Evolutionary conservation across 768 basidiomycete species (phyloP).

Genomic region (Mycena belliarum): DNA sequence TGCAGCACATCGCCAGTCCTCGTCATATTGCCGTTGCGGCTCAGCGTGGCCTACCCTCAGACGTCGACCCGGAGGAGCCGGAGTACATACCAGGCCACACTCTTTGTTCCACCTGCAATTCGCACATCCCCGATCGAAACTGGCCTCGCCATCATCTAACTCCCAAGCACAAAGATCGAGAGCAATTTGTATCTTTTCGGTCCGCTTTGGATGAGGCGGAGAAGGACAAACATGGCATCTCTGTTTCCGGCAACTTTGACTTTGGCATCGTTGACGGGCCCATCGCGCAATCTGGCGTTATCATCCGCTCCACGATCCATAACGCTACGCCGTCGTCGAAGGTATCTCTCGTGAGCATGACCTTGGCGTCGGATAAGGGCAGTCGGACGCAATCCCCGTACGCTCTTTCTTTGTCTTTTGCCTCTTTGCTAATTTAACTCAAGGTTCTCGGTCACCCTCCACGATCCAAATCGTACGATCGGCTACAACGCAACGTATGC

Average conservation of each 20-base stretch:
- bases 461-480: conserved; percentile 24
- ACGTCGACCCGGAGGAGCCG: conserved; percentile 33
- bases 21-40: conserved; percentile 22
- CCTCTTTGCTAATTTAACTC: not conserved
- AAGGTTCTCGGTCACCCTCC: conserved; percentile 29
- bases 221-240: conserved; percentile 54
- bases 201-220: conserved; percentile 52
- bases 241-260: conserved; percentile 45
- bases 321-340: conserved; percentile 33
- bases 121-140: conserved; percentile 22
- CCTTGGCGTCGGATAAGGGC: conserved; percentile 35
- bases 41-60: conserved; percentile 23
- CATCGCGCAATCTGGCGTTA: conserved; percentile 29
- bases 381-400: conserved; percentile 25
- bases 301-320: conserved; percentile 24
- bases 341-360: conserved; percentile 27
- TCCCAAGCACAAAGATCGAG: conserved; percentile 36
- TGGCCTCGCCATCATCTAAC: conserved; percentile 38
- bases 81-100: conserved; percentile 22
- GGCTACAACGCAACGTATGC: conserved; percentile 25
- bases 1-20: conserved; percentile 23
- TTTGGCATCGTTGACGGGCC: conserved; percentile 51
- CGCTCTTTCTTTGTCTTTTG: conserved; percentile 8
- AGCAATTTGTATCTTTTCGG: conserved; percentile 40
- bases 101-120: conserved; percentile 33